Base-by-base conservation (phyloP, 495 filamentous ascomycete species). In the Cenococcum geophilum region DNA sequence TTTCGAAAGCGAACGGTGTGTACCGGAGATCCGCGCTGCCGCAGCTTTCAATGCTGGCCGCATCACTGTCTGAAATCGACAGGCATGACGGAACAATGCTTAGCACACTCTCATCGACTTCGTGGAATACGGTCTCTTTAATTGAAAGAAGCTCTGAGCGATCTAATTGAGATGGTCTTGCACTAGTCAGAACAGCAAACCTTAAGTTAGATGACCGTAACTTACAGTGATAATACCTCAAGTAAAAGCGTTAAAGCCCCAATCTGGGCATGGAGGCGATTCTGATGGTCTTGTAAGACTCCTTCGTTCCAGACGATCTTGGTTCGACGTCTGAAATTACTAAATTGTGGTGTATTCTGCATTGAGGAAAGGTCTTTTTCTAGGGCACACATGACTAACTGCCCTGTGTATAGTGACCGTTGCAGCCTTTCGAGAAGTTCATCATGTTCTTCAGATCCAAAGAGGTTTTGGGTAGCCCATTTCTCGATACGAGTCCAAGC, bases 231-330 rank as follows among this genome's bases (percentile, higher is more conserved):
- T 20, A 60, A 22, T 4, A 64, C 57, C 27, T 64, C 21, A 3
- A 64, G 34, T 14, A 60, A 42, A 9, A 64, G 35, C 22, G 36
- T 9, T 27, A 71, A 10, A 62, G 74, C 32, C 66, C 69, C 1
- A 63, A 65, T 12, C 70, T 74, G 23, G 67, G 76, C 10, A 58
- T 75, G 0, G 64, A 75, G 45, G 66, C 77, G 9, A 76, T 83
- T 36, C 63, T 77, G 22, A 73, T 73, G 57, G 69, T 78, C 0
- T 73, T 76, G 64, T 63, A 68, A 43, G 59, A 70, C 2, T 71
- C 73, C n/a, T 76, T 79, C 57, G 68, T 73, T 14, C 71, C 71
- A 43, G 55, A 59, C 8, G 14, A 64, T 4, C 9, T 10, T 50
- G 8, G 14, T n/a, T 25, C 50, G 9, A n/a, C 62, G 27, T 45